phyloP scores from a whole-genome alignment of 768 basidiomycete species.

The Leccinum truebloodii region DNA sequence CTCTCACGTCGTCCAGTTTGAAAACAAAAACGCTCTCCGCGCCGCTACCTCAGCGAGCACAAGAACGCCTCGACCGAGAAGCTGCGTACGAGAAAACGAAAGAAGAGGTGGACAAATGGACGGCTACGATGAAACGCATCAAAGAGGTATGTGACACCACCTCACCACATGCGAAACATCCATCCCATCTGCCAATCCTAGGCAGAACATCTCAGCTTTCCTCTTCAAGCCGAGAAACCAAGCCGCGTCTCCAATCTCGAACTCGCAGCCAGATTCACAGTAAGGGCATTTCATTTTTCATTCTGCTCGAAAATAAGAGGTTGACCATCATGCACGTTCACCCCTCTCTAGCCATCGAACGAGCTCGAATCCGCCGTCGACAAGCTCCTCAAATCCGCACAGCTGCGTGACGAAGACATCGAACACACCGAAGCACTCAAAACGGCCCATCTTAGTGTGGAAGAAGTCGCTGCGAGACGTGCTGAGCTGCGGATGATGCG shows the following conservation, averaged over 20 bases:
- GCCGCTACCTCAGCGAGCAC: conserved; percentile 81
- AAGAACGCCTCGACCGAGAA: conserved; percentile 88
- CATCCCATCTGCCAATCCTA: conserved; percentile 30
- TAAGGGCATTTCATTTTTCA: conserved; percentile 28
- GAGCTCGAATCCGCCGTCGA: conserved; percentile 85
- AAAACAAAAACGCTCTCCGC: conserved; percentile 70
- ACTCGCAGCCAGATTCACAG: conserved; percentile 84
- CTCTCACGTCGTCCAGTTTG: conserved; percentile 52
- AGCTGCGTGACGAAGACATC: conserved; percentile 82
- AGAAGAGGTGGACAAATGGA: conserved; percentile 92
- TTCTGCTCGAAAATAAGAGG: background rate
- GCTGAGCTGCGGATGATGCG: conserved; percentile 85
- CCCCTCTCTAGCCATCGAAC: conserved; percentile 64
- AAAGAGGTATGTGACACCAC: conserved; percentile 59
- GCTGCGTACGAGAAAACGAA: conserved; percentile 95
- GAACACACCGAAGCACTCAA: conserved; percentile 77
- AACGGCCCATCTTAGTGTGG: conserved; percentile 78
- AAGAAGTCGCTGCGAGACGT: conserved; percentile 83
- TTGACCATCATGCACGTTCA: background rate
- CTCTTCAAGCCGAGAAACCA: conserved; percentile 64
- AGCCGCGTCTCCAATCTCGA: conserved; percentile 69
- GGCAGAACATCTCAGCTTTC: conserved; percentile 89
- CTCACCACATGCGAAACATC: background rate
- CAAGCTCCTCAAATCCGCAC: conserved; percentile 75
- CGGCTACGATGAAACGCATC: conserved; percentile 86